These are phyloP conservation scores for Globisporangium ultimum DNA, from an alignment of 352 stramenopile species.

Conservation along the genomic window DNA sequence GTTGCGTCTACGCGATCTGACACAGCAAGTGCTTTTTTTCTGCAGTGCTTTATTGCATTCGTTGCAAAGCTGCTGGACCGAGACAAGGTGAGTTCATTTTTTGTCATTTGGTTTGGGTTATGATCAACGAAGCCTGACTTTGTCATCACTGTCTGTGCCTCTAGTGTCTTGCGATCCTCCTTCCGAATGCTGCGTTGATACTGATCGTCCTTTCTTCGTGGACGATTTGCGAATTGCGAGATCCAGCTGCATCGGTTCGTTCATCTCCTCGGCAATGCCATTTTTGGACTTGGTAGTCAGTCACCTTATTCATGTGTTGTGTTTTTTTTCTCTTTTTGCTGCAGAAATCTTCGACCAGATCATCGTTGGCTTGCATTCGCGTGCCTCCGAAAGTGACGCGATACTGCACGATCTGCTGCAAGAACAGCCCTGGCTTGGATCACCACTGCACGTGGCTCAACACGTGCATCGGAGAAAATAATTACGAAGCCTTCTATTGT, in stretches of 20 bases:
- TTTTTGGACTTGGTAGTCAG: neutral
- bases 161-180: conserved; percentile 60
- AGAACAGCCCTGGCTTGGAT: conserved; percentile 75
- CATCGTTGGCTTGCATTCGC: conserved; percentile 31
- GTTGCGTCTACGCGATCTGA: neutral
- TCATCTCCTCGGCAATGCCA: neutral
- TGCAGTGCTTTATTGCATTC: conserved; percentile 65
- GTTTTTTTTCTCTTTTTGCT: neutral
- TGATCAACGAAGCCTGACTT: no score
- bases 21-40: neutral
- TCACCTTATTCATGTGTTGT: neutral
- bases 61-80: conserved; percentile 48
- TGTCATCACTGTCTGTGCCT: neutral
- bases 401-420: conserved; percentile 84
- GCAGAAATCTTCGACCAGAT: conserved; percentile 29
- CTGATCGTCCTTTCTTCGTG: conserved; percentile 53
- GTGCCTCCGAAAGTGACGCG: conserved; percentile 59
- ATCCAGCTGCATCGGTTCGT: conserved; percentile 50
- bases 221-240: conserved; percentile 61
- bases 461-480: conserved; percentile 80
- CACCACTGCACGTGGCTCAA: conserved; percentile 89
- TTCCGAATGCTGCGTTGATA: conserved; percentile 61
- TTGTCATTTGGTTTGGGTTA: neutral
- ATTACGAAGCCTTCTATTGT: conserved; percentile 84
- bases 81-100: conserved; percentile 37